Evolutionary conservation across 179 eudicot species (phyloP).

Genomic region (Beta lomatogona): DNA sequence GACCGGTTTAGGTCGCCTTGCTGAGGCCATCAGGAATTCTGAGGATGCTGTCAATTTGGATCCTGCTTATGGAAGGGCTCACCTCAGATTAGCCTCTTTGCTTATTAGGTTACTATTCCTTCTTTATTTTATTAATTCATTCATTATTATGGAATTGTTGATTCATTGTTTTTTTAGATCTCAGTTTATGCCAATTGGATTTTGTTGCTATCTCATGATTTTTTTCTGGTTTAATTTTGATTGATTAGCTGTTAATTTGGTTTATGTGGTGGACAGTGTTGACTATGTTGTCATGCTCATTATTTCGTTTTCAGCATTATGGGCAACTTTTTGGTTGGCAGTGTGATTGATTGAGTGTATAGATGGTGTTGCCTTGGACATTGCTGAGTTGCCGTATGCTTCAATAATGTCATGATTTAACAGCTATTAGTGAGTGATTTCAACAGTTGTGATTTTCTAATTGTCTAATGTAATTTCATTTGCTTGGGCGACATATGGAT

Average conservation of each 20-base stretch:
- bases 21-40: constrained; percentile 72
- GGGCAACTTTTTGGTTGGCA: constrained; percentile 17
- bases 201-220: not conserved
- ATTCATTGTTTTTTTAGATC: not conserved
- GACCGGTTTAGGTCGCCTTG: constrained; percentile 53
- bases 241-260: not conserved
- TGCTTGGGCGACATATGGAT: not conserved
- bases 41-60: constrained; percentile 79
- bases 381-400: constrained; percentile 26
- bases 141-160: not conserved
- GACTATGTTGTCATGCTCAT: constrained; percentile 19
- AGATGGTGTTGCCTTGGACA: constrained; percentile 16
- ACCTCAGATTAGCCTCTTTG: constrained; percentile 73
- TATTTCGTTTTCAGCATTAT: constrained; percentile 19
- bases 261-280: constrained; percentile 13
- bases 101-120: constrained; percentile 61
- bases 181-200: not conserved
- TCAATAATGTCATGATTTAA: constrained; percentile 11
- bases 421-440: constrained; percentile 10
- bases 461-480: not conserved
- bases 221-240: constrained; percentile 11
- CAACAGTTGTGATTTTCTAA: constrained; percentile 3
- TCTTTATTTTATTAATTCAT: too few relatives aligned
- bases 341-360: constrained; percentile 22
- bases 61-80: constrained; percentile 66